phyloP scores from a whole-genome alignment of 148 eudicot genomes.

The Persicaria tinctoria region DNA sequence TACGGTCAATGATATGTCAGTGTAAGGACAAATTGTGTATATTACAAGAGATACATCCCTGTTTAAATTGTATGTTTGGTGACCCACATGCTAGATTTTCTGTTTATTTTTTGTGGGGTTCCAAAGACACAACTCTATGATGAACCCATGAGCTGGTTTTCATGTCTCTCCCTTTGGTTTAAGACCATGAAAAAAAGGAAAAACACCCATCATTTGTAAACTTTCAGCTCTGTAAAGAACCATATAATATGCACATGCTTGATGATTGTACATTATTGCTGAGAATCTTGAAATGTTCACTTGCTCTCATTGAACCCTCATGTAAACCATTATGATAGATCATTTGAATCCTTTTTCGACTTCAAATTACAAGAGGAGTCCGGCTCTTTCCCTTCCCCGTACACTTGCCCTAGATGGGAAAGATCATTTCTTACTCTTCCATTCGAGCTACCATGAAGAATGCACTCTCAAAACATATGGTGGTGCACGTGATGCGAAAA shows the following conservation, averaged over 20 bases:
- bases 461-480: too few species aligned
- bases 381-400: too few species aligned
- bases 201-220: neutral
- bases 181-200: slow-evolving; percentile 17
- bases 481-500: too few species aligned
- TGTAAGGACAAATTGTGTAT: slow-evolving; percentile 24
- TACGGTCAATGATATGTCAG: slow-evolving; percentile 11
- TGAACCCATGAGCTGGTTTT: slow-evolving; percentile 29
- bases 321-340: neutral
- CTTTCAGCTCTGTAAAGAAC: slow-evolving; percentile 17
- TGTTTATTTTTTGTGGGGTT: slow-evolving; percentile 28
- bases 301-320: neutral
- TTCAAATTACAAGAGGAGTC: too few species aligned
- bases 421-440: too few species aligned
- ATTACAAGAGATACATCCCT: slow-evolving; percentile 22
- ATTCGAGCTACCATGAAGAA: too few species aligned
- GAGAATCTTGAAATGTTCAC: slow-evolving; percentile 10
- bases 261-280: slow-evolving; percentile 28
- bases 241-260: slow-evolving; percentile 25
- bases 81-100: slow-evolving; percentile 29
- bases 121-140: slow-evolving; percentile 21
- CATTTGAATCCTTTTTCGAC: too few species aligned
- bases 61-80: slow-evolving; percentile 19
- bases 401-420: too few species aligned
- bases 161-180: slow-evolving; percentile 24